Base-by-base conservation (phyloP, 2,329 filamentous ascomycete genomes). In the Pseudogymnoascus sp. region DNA sequence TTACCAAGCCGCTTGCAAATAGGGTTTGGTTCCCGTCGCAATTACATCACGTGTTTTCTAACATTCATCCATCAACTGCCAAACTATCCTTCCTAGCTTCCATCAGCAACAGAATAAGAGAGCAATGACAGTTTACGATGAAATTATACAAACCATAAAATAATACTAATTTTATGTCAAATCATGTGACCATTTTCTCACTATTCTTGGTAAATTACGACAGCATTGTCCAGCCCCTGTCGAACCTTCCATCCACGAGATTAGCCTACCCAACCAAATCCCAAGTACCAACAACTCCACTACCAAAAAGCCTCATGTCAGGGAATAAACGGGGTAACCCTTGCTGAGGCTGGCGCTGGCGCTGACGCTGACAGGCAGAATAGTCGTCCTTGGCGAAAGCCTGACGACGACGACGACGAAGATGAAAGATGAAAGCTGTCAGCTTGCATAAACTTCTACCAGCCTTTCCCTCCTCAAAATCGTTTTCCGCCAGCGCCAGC, bases 1-100 rank as follows among this genome's bases (percentile, higher is more conserved):
- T 52, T 52, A 52, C 45, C 45, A 52, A 52, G 23, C 45, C 45
- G 45, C 45, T 30, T 52, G 45, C 45, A n/a, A 26, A 15, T 10
- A 12, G 26, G n/a, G n/a, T n/a, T n/a, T 12, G 23, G 45, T 18
- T 13, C 13, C 39, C 4, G 15, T 19, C 6, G 15, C 5, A 18
- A 52, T 5, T 52, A 26, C 21, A 12, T 52, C 45, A 52, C 45
- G 45, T 52, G 45, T 15, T 15, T 18, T 18, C 26, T 13, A 21
- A 18, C 10, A 10, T 23, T 52, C 39, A 39, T 21, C 21, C 39
- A 13, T 26, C 13, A 45, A 28, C 9, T 30, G 2, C 9, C 4
- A n/a, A 26, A 45, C 23, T 12, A 18, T 30, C 8, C 3, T 52
- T 30, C 8, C 3, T 52, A 7, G 4, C 8, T 48, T 15, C 4